Base-by-base conservation (phyloP, 2,329 filamentous ascomycete species). In the Zarea fungicola region DNA sequence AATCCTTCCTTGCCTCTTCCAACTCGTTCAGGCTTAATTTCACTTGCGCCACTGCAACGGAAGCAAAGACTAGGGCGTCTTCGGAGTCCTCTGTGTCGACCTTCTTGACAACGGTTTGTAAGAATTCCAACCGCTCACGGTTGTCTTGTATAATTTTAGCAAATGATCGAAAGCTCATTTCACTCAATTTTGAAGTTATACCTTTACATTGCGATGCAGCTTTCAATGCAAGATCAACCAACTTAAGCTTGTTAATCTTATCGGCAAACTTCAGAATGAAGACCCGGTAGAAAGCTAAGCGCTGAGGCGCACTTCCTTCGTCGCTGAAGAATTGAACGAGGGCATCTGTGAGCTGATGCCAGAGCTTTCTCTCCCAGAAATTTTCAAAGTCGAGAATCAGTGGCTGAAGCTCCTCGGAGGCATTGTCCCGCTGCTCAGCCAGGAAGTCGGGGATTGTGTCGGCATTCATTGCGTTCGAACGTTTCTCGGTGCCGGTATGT, bases 201-300 rank as follows among this genome's bases (percentile, higher is more conserved):
- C 89, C 83, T 74, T 80, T 78, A 69, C 87, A 95, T 73, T 95
- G 85, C 61, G 85, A 83, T 46, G 90, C 89, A 39, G 93, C 88
- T 70, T 87, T 88, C 65, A 97, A 73, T 14, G 90, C 93, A 57
- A 99, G 75, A 57, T 88, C 85, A 57, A 99, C 93, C 58, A 97
- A 85, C 78, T 96, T 96, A 55, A 99, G 78, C 75, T 97, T 92
- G 73, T 97, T 99, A 77, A 99, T 96, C 78, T 95, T 96, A 67
- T 96, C 91, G 57, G 91, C 89, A 65, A 99, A 99, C 69, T 87
- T 93, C 67, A 92, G 81, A 69, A 99, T 87, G 75, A 99, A 99
- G 60, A 83, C 84, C 72, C 93, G 89, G 78, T 93, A 99, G 69
- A 99, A 86, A 52, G 84, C 76, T 73, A 99, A 80, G 63, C 92